Evolutionary conservation across 2,329 filamentous ascomycete genomes (phyloP).

Genomic region (Botrytis sinoallii): DNA sequence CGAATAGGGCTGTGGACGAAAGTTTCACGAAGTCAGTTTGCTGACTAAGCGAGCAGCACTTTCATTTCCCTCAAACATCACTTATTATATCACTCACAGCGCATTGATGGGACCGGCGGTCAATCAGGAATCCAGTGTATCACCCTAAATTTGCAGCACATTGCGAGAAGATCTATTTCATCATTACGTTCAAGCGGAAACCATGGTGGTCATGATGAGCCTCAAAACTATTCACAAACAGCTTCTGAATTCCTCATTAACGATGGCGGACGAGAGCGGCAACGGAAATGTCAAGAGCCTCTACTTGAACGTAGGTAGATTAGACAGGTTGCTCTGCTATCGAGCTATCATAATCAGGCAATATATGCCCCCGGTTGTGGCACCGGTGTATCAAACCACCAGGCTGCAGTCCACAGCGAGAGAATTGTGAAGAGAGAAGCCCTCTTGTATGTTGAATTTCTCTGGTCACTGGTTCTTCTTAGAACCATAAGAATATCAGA

Average conservation of each 20-base stretch:
- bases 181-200: not conserved
- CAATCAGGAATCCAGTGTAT: not conserved
- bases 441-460: not conserved
- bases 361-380: not conserved
- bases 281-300: not conserved
- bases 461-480: not conserved
- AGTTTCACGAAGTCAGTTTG: not conserved
- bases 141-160: not conserved
- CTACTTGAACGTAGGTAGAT: not conserved
- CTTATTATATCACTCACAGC: not conserved
- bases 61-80: constrained; percentile 3
- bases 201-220: not conserved
- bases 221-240: not conserved
- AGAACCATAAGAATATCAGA: not conserved
- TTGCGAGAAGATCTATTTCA: not conserved
- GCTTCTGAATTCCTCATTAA: not conserved
- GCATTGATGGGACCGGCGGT: not conserved
- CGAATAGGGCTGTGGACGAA: not conserved
- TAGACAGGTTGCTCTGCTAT: not conserved
- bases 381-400: not conserved
- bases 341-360: not conserved
- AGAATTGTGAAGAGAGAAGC: not conserved
- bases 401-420: not conserved
- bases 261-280: not conserved
- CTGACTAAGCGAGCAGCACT: constrained; percentile 1